A percentile compares a stretch with the other conserved stretches of the same genome.
Conservation (phyloP, 73 alveolate species). For the Paramecium sonneborni region DNA sequence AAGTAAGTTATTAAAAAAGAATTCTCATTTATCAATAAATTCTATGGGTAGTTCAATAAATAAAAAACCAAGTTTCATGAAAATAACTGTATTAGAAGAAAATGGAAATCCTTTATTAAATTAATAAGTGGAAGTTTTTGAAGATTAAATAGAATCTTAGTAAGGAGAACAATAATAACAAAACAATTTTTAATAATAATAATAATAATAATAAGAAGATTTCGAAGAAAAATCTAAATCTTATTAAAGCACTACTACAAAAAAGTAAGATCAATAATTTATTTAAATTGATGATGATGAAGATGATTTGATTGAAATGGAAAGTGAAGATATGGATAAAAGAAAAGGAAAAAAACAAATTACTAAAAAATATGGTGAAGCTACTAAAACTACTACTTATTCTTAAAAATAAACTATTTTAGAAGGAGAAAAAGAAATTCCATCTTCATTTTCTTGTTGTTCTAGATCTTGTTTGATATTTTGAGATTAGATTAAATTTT, state of each 20-base stretch:
- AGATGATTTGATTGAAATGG: conserved; percentile 9
- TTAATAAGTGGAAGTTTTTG: conserved; percentile 23
- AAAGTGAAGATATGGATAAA: conserved; percentile 1
- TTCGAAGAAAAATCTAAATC: conserved; percentile 21
- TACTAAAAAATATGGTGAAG: conserved; percentile 39
- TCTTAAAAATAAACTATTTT: conserved; percentile 6
- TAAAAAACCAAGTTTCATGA: conserved; percentile 30
- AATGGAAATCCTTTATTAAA: conserved; percentile 42
- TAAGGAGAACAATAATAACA: neutral
- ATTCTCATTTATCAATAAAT: neutral
- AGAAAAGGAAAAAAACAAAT: neutral
- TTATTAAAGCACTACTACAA: neutral
- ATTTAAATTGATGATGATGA: neutral
- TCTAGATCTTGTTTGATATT: conserved; percentile 13
- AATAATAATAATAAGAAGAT: neutral
- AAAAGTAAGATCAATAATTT: neutral
- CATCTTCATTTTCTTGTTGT: neutral
- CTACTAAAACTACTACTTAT: conserved; percentile 28
- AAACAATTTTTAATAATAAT: neutral
- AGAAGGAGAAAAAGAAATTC: conserved; percentile 43
- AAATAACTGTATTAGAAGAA: conserved; percentile 42
- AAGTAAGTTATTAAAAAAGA: neutral
- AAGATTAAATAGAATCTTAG: neutral
- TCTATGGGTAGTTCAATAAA: neutral
- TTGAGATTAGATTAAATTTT: neutral